Evolutionary conservation across 1,284 basidiomycete species (phyloP), one percentile per base, ranked within the genome.

Genomic region (Chiua sp.): DNA sequence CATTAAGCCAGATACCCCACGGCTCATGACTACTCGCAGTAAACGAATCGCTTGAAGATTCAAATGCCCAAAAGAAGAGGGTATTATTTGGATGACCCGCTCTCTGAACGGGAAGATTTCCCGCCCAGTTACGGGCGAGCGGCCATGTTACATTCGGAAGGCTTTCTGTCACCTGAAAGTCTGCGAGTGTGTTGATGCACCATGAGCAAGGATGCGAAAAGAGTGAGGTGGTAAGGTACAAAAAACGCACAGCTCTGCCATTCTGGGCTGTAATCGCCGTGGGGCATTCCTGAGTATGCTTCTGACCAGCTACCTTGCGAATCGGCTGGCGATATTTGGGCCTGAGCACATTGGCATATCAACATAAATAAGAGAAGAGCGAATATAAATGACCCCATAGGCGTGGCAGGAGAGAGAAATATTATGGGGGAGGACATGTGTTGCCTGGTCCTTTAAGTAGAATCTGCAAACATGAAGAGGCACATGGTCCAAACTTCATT

Each of bases 1-100:
- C 88, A 63, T 90, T 90, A 18, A 92, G 73, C 88, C 88, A 91
- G 51, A 91, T 87, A 10, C 81, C 83, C 89, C 90, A 91, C 11
- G 88, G 89, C 33, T 83, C 78, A 7, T 71, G 71, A 42, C 68
- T 69, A 33, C 69, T 62, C 5, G 71, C 65, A 1, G 87, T 87
- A 50, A 91, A 75, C 4, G 88, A 90, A 0, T 88, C 88, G 4
- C 78, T 70, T 1, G 77, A 75, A 55, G 83, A 84, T 68, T 92
- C 90, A 60, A 87, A 84, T 1, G 79, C 89, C 80, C 85, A 84
- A 70, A 91, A 92, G 76, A 77, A 90, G 85, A 20, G 88, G 72
- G 11, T 79, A 76, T 63, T 82, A 60, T 91, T 90, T 0, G 86
- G 86, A 71, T 90, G 88, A 18, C 79, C 82, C 3, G 77, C 68